Base-by-base conservation (phyloP, 257 asterid genomes). In the Gentiana dahurica region DNA sequence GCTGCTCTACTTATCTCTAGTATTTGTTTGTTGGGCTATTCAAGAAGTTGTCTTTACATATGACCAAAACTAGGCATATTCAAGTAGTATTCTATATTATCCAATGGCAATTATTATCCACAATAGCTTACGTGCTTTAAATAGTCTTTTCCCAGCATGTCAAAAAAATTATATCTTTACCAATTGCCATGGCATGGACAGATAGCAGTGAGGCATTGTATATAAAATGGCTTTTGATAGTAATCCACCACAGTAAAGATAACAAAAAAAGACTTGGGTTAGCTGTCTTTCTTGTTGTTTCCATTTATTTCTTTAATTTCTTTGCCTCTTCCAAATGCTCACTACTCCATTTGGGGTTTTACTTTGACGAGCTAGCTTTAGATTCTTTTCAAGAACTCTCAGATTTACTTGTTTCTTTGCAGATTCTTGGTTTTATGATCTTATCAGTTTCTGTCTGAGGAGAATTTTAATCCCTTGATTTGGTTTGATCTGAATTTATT, bases 401-500 rank as follows among this genome's bases (percentile, higher is more conserved):
- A 34, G 61, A 34, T 38, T 9, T 51, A 49, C 53, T 32, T 66
- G 52, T 72, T 62, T 75, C 56, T 58, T 61, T 67, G 64, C 65
- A 37, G 57, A 65, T 61, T 47, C 44, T 55, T 37, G 69, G 65
- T 39, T 66, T 49, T 62, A 55, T 67, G 63, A 50, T 60, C 52
- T 49, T 48, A 34, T 62, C 36, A 58, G 66, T 64, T 51, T 49
- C 55, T 55, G 33, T 66, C 51, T 62, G 48, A 24, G 53, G 39
- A 47, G 50, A 60, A 34, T 57, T 57, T 13, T 47, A 8, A n/a
- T 12, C 33, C 49, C 35, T 44, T 35, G 50, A 57, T 71, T 67
- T 67, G 55, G 39, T 74, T 15, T 78, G 77, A 74, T 78, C 80
- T 71, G 79, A 54, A 60, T 68, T 65, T 76, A 12, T 71, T 71